Evolutionary conservation across 805 yeast genomes (phyloP).

Genomic region (Yamadazyma sp.): DNA sequence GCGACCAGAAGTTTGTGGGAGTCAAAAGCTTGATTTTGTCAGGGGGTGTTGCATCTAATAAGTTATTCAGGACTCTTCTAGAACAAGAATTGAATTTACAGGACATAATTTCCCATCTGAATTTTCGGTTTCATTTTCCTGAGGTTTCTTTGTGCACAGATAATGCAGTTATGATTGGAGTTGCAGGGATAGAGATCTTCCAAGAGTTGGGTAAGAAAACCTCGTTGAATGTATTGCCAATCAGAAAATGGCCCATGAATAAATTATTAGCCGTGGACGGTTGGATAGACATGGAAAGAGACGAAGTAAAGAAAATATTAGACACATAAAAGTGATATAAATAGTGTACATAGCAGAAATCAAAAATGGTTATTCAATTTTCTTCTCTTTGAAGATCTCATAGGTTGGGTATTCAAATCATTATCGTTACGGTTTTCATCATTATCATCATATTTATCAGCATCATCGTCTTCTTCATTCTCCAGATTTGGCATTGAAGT

Average conservation of each 20-base stretch:
- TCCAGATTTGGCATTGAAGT: neutral
- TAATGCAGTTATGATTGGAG: conserved; percentile 95
- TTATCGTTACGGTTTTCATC: neutral
- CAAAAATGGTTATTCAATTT: no score
- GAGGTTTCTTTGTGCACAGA: conserved; percentile 78
- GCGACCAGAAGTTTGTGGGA: conserved; percentile 39
- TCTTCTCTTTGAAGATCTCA: conserved; percentile 5
- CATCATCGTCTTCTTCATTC: conserved; percentile 3
- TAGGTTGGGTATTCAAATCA: neutral
- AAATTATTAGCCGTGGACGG: conserved; percentile 49
- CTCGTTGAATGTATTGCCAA: conserved; percentile 56
- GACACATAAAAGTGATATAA: neutral
- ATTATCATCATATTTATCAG: neutral
- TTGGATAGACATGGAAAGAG: conserved; percentile 37
- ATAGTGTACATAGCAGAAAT: conserved; percentile 5
- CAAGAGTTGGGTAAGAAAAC: conserved; percentile 52
- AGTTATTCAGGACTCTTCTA: conserved; percentile 49
- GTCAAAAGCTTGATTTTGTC: conserved; percentile 69
- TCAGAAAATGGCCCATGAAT: conserved; percentile 78
- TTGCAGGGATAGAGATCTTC: conserved; percentile 89
- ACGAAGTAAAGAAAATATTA: conserved; percentile 10
- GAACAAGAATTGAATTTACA: conserved; percentile 29
- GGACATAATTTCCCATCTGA: conserved; percentile 3
- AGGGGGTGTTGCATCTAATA: conserved; percentile 92
- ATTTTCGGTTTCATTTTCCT: conserved; percentile 59